Evolutionary conservation across 257 asterid species (phyloP).

Genomic region (Misopates orontium): DNA sequence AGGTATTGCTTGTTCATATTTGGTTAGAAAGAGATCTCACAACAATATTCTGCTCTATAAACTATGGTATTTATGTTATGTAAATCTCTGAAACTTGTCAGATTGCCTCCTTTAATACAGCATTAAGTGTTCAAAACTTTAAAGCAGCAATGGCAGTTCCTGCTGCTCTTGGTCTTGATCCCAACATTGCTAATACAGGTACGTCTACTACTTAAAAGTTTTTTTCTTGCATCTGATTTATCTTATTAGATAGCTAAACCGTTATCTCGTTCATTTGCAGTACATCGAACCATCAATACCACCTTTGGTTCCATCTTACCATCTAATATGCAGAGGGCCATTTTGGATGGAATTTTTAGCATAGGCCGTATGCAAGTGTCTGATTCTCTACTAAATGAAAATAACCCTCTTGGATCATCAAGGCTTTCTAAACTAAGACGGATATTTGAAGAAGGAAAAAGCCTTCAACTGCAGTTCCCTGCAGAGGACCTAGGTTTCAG

Average conservation of each 20-base stretch:
- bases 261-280: constrained; percentile 42
- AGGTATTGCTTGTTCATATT: constrained; percentile 43
- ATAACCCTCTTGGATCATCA: constrained; percentile 77
- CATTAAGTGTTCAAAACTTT: constrained; percentile 79
- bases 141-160: constrained; percentile 92
- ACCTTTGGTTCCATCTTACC: constrained; percentile 72
- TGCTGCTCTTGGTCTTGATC: constrained; percentile 96
- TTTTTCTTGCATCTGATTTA: background rate
- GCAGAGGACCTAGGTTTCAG: constrained; percentile 98
- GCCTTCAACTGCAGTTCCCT: constrained; percentile 98
- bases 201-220: constrained; percentile 11
- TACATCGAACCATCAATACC: constrained; percentile 65
- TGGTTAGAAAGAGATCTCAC: constrained; percentile 12
- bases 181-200: constrained; percentile 85
- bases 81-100: constrained; percentile 36
- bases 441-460: constrained; percentile 83
- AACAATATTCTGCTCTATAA: constrained; percentile 13
- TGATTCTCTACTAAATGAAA: constrained; percentile 66
- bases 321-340: constrained; percentile 54
- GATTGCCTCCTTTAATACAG: constrained; percentile 85
- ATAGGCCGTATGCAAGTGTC: constrained; percentile 89
- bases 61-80: constrained; percentile 20
- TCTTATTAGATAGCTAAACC: constrained; percentile 20
- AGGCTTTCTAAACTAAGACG: constrained; percentile 70
- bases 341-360: constrained; percentile 78